phyloP scores from a whole-genome alignment of 1,139 yeast species.

The Hyphopichia pseudoburtonii region DNA sequence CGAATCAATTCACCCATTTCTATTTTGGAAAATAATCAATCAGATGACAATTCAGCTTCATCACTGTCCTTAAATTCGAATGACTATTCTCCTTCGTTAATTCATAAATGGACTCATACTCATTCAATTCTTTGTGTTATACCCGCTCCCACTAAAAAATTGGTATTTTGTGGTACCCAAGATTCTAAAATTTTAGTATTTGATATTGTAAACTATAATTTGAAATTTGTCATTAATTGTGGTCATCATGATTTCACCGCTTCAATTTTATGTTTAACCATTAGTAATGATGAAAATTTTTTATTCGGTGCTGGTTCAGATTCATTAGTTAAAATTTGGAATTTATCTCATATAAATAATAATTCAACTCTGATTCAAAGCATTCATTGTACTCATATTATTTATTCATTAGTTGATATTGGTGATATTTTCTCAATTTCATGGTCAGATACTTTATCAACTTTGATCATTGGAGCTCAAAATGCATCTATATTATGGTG shows the following conservation, averaged over 20 bases:
- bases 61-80: not conserved
- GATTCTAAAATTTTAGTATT: slow-evolving; percentile 77
- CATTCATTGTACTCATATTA: slow-evolving; percentile 51
- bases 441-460: slow-evolving; percentile 60
- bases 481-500: slow-evolving; percentile 87
- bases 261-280: slow-evolving; percentile 68
- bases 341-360: slow-evolving; percentile 32
- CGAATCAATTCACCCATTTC: slow-evolving; percentile 20
- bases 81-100: slow-evolving; percentile 20
- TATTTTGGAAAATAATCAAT: not conserved
- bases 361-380: slow-evolving; percentile 18
- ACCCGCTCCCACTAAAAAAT: slow-evolving; percentile 55
- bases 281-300: slow-evolving; percentile 56
- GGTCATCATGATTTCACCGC: slow-evolving; percentile 59
- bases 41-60: not conserved
- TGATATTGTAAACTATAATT: slow-evolving; percentile 64
- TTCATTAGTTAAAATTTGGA: slow-evolving; percentile 85
- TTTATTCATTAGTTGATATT: slow-evolving; percentile 81
- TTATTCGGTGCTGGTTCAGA: slow-evolving; percentile 90
- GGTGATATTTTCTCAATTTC: slow-evolving; percentile 90
- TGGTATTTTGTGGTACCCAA: slow-evolving; percentile 90
- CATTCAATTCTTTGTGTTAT: slow-evolving; percentile 79
- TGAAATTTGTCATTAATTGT: slow-evolving; percentile 35
- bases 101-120: slow-evolving; percentile 77
- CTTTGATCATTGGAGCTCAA: slow-evolving; percentile 85